Conservation (phyloP, 257 asterid genomes). For the Fraxinus pennsylvanica region DNA sequence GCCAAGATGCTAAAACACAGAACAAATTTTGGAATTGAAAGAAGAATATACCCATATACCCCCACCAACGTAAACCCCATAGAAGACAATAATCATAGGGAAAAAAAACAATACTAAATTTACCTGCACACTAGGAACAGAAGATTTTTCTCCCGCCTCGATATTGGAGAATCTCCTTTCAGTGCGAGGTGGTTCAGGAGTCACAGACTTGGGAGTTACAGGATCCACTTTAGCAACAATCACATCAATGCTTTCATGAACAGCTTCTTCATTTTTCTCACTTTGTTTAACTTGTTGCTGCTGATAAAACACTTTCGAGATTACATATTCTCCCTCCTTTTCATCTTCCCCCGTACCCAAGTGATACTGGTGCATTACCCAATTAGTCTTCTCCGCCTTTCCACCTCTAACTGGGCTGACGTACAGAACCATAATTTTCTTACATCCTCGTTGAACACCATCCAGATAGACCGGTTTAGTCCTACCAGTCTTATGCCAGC, state of each 20-base stretch:
- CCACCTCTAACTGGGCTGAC: slow-evolving; percentile 70
- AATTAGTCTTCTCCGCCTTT: slow-evolving; percentile 84
- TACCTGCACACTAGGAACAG: slow-evolving; percentile 35
- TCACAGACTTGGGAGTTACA: slow-evolving; percentile 69
- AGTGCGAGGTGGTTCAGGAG: slow-evolving; percentile 67
- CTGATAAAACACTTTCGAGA: slow-evolving; percentile 90
- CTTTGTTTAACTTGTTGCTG: slow-evolving; percentile 63
- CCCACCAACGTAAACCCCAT: slow-evolving; percentile 3
- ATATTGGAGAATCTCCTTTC: slow-evolving; percentile 39
- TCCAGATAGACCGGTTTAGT: slow-evolving; percentile 81
- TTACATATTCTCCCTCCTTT: slow-evolving; percentile 74
- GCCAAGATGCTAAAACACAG: slow-evolving; percentile 36
- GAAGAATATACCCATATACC: not conserved
- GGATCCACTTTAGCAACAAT: slow-evolving; percentile 62
- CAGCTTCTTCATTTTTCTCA: slow-evolving; percentile 57
- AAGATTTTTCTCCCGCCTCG: slow-evolving; percentile 35
- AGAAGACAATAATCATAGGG: not conserved
- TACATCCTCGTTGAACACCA: slow-evolving; percentile 85
- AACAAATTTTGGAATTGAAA: slow-evolving; percentile 13
- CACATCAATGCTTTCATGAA: slow-evolving; percentile 35
- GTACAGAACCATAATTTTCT: slow-evolving; percentile 93
- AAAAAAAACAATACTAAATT: not conserved
- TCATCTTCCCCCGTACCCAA: slow-evolving; percentile 89
- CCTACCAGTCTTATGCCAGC: slow-evolving; percentile 98
- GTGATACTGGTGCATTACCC: slow-evolving; percentile 99